These are phyloP conservation scores for Cercospora beticola DNA, from an alignment of 2,329 filamentous ascomycete species.

Conservation along the genomic window DNA sequence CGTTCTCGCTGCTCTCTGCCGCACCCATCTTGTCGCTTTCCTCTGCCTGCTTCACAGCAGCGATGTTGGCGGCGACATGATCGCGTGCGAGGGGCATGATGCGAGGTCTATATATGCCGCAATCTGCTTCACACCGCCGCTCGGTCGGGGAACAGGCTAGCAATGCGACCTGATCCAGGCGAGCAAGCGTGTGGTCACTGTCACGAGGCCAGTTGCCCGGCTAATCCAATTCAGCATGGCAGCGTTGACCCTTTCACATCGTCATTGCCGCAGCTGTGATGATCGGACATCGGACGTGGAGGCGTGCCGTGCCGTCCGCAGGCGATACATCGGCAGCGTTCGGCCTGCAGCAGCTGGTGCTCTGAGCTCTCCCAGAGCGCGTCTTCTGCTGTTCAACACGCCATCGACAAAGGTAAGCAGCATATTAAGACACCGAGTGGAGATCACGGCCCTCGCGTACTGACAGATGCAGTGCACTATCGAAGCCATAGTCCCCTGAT, in stretches of 20 bases:
- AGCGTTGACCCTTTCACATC: neutral
- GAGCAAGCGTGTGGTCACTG: neutral
- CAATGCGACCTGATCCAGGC: neutral
- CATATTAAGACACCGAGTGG: neutral
- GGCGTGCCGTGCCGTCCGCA: neutral
- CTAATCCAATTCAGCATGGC: neutral
- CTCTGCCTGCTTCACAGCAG: neutral
- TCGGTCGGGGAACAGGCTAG: neutral
- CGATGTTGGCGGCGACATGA: neutral
- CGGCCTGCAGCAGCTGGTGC: neutral
- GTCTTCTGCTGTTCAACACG: neutral
- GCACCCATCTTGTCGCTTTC: conserved; percentile 1
- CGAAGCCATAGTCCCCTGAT: neutral
- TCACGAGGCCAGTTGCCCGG: neutral
- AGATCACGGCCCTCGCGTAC: neutral
- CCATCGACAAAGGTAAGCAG: conserved; percentile 3
- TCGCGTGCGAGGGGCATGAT: neutral
- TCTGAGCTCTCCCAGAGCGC: neutral
- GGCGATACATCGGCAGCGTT: neutral
- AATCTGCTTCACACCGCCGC: neutral
- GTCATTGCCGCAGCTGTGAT: neutral
- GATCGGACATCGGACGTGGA: neutral
- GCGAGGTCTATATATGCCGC: neutral
- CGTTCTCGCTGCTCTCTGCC: conserved; percentile 5
- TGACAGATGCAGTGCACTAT: neutral